Evolutionary conservation across 495 filamentous ascomycete species (phyloP).

Genomic region (Pyrenula massariospora): DNA sequence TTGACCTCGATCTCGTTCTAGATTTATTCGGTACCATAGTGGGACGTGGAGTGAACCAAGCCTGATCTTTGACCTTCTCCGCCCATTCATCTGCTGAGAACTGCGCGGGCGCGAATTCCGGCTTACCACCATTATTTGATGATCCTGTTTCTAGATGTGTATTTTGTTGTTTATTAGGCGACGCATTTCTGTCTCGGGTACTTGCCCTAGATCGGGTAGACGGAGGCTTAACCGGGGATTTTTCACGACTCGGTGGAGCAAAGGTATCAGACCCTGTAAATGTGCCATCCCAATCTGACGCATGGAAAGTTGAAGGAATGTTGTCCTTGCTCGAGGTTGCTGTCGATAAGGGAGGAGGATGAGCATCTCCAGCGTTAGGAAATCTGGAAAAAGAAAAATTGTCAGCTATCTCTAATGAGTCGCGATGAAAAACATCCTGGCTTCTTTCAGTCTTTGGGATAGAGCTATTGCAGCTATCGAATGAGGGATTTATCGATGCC

Average conservation of each 20-base stretch:
- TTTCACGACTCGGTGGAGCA: constrained; percentile 13
- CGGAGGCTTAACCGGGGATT: constrained; percentile 8
- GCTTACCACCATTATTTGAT: background rate
- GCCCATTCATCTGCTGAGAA: constrained; percentile 60
- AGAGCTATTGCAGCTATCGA: background rate
- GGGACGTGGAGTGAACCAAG: constrained; percentile 8
- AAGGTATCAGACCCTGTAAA: constrained; percentile 42
- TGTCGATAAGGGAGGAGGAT: constrained; percentile 22
- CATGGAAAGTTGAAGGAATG: constrained; percentile 64
- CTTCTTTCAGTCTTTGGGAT: background rate
- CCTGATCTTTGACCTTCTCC: constrained; percentile 30
- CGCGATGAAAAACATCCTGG: too few species aligned
- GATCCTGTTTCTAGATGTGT: background rate
- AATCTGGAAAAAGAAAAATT: constrained; percentile 27
- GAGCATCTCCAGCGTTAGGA: constrained; percentile 27
- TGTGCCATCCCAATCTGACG: constrained; percentile 45
- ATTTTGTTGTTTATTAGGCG: constrained; percentile 16
- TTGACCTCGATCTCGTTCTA: constrained; percentile 9
- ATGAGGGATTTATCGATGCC: background rate
- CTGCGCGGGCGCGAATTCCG: constrained; percentile 26
- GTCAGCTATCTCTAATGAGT: background rate
- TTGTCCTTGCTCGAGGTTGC: constrained; percentile 55
- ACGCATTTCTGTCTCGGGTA: constrained; percentile 14
- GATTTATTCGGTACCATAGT: background rate
- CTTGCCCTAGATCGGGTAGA: constrained; percentile 19